Percentiles rank a stretch among this genome's conserved stretches.
Conservation (phyloP, 2,329 filamentous ascomycete species). For the Fusarium falciforme region DNA sequence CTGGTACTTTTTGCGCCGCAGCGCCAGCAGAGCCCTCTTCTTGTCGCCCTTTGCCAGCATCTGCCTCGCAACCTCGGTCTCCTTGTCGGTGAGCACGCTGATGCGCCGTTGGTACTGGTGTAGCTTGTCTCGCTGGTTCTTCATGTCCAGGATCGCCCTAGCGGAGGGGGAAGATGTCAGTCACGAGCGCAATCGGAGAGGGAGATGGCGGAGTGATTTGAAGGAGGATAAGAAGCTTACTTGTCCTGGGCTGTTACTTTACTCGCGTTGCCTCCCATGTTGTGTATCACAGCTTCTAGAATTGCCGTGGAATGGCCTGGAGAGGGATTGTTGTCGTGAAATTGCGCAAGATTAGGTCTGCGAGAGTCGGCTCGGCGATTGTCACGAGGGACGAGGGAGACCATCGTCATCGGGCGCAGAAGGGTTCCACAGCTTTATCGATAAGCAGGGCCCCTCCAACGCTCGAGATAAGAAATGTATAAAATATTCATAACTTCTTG, state of each 20-base stretch:
- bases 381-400: constrained; percentile 45
- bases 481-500: background rate
- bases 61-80: constrained; percentile 86
- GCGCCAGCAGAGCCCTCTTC: constrained; percentile 82
- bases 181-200: constrained; percentile 29
- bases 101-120: constrained; percentile 96
- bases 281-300: constrained; percentile 18
- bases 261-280: constrained; percentile 67
- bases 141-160: constrained; percentile 97
- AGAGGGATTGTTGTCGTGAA: background rate
- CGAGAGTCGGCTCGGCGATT: constrained; percentile 17
- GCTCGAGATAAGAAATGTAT: background rate
- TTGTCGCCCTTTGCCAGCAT: constrained; percentile 86
- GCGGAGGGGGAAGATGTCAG: constrained; percentile 7
- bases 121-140: constrained; percentile 96
- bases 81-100: constrained; percentile 83
- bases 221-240: constrained; percentile 60
- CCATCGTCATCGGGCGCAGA: constrained; percentile 42
- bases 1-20: constrained; percentile 97
- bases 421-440: constrained; percentile 39
- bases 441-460: constrained; percentile 31
- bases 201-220: constrained; percentile 16
- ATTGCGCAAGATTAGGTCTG: constrained; percentile 4
- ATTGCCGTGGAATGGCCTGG: constrained; percentile 9
- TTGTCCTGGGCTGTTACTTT: constrained; percentile 82